phyloP scores from a whole-genome alignment of 495 filamentous ascomycete species.

The Aspergillus taichungensis region DNA sequence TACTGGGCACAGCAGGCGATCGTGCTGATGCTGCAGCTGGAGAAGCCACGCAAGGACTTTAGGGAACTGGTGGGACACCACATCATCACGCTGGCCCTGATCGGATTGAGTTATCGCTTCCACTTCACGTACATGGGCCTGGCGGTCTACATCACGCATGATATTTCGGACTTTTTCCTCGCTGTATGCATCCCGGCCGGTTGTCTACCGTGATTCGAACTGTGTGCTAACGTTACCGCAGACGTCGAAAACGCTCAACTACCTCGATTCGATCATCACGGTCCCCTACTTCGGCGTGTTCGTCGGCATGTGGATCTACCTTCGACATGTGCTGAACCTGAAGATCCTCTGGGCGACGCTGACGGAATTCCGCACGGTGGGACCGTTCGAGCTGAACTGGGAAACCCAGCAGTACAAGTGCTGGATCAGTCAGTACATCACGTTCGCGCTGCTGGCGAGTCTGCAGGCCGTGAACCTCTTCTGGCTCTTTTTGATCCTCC shows the following conservation, averaged over 20 bases:
- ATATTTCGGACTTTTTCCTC: slow-evolving; percentile 94
- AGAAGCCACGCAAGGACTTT: slow-evolving; percentile 95
- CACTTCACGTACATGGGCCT: slow-evolving; percentile 98
- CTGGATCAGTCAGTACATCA: slow-evolving; percentile 64
- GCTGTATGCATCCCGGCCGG: slow-evolving; percentile 54
- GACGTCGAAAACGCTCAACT: slow-evolving; percentile 93
- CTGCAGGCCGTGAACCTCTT: slow-evolving; percentile 79
- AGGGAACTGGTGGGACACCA: slow-evolving; percentile 93
- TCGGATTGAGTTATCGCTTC: slow-evolving; percentile 86
- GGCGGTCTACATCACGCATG: slow-evolving; percentile 93
- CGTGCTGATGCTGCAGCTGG: slow-evolving; percentile 78
- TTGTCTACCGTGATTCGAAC: neutral
- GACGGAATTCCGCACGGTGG: slow-evolving; percentile 82
- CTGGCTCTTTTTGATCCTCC: slow-evolving; percentile 76
- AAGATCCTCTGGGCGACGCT: slow-evolving; percentile 76
- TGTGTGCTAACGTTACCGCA: slow-evolving; percentile 18
- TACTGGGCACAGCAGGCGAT: slow-evolving; percentile 97
- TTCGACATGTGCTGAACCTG: slow-evolving; percentile 86
- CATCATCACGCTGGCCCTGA: slow-evolving; percentile 83
- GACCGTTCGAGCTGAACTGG: slow-evolving; percentile 83
- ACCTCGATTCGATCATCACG: slow-evolving; percentile 69
- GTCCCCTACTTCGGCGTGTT: slow-evolving; percentile 80
- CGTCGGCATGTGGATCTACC: slow-evolving; percentile 80
- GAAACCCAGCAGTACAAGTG: slow-evolving; percentile 78
- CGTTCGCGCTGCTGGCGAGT: slow-evolving; percentile 57